phyloP scores from a whole-genome alignment of 306 rosid genomes.

The Styphnolobium japonicum region DNA sequence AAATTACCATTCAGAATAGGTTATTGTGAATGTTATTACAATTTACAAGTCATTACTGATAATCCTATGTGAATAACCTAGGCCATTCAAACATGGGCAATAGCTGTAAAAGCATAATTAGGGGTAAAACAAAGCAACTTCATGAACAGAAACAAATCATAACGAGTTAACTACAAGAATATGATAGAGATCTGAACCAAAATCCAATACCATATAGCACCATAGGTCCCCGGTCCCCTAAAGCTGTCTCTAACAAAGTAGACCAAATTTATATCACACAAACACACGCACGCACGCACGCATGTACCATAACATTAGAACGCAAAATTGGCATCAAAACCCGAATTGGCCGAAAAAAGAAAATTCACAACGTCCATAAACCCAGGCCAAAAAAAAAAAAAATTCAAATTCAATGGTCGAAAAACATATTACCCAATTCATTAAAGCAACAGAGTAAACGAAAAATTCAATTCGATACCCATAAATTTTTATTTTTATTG shows the following conservation, averaged over 20 bases:
- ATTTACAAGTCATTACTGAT: no score
- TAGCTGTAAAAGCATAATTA: background rate
- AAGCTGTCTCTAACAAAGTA: background rate
- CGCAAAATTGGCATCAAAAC: background rate
- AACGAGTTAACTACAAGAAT: background rate
- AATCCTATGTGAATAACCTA: background rate
- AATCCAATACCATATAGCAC: background rate
- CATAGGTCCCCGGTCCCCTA: background rate
- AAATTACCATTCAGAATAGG: no score
- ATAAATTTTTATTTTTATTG: no score
- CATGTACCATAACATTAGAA: background rate
- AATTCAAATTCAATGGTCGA: background rate
- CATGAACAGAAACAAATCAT: background rate
- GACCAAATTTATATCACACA: background rate
- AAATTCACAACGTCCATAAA: background rate
- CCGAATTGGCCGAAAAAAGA: background rate
- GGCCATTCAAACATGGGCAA: background rate
- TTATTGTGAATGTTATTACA: no score
- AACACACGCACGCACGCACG: background rate
- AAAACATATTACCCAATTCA: background rate
- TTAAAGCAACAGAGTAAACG: background rate
- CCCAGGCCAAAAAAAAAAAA: no score
- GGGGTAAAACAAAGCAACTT: background rate
- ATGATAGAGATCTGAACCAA: background rate
- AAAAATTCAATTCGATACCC: background rate